Conservation (phyloP, 352 stramenopile genomes). For the Globisporangium camurandrum region DNA sequence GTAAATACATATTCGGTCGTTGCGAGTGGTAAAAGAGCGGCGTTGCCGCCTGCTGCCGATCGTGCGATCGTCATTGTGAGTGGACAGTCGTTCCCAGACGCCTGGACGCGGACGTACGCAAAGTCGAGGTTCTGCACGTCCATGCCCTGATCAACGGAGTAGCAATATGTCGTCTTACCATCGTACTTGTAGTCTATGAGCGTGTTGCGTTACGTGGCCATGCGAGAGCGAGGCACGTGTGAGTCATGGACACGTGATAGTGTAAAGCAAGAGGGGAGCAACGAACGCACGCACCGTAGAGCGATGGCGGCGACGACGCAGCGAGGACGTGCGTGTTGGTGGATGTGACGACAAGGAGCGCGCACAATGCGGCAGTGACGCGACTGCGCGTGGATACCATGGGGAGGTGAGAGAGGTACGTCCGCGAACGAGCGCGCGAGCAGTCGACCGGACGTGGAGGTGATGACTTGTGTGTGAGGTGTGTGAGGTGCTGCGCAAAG, state of each 20-base stretch:
- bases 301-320: slow-evolving; percentile 27
- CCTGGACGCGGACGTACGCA: slow-evolving; percentile 49
- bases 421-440: no score
- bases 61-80: slow-evolving; percentile 39
- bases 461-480: no score
- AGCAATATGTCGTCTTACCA: slow-evolving; percentile 74
- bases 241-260: not conserved
- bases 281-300: slow-evolving; percentile 32
- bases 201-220: not conserved
- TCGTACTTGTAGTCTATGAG: slow-evolving; percentile 64
- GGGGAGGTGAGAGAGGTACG: no score
- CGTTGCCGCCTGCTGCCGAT: slow-evolving; percentile 25
- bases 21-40: slow-evolving; percentile 19
- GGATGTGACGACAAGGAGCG: not conserved
- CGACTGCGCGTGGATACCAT: not conserved
- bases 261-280: not conserved
- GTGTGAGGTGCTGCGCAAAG: no score
- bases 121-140: slow-evolving; percentile 64
- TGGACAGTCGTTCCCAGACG: slow-evolving; percentile 36
- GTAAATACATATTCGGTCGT: slow-evolving; percentile 66
- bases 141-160: slow-evolving; percentile 69
- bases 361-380: not conserved
- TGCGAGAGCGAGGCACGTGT: not conserved
- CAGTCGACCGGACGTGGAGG: no score
- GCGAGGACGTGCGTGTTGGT: slow-evolving; percentile 1